Conservation (phyloP, 768 basidiomycete species). For the Suillus paluster region DNA sequence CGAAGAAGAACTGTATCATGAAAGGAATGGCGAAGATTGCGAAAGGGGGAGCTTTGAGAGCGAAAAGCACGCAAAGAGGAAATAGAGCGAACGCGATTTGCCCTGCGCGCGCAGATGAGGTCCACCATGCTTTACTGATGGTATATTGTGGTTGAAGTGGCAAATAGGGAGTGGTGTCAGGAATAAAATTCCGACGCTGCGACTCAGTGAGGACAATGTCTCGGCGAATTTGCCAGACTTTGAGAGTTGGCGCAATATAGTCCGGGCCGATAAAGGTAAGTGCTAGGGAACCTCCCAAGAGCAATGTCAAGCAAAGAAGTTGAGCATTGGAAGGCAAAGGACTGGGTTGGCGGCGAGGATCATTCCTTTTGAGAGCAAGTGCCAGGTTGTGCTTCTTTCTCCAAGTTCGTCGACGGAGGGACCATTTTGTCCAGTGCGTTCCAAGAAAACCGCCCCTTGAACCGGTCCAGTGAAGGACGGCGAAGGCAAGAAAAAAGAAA, state of each 20-base stretch:
- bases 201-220: conserved; percentile 24
- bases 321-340: conserved; percentile 69
- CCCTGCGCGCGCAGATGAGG: conserved; percentile 66
- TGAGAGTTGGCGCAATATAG: conserved; percentile 58
- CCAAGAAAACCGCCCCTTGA: conserved; percentile 47
- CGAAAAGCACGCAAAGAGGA: conserved; percentile 71
- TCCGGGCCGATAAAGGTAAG: conserved; percentile 67
- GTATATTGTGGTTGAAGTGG: conserved; percentile 57
- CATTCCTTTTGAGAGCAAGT: conserved; percentile 34
- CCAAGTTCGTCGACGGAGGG: conserved; percentile 61
- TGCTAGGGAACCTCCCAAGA: conserved; percentile 48
- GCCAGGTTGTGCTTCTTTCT: conserved; percentile 49
- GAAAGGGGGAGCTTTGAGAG: conserved; percentile 73
- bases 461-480: conserved; percentile 48
- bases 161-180: conserved; percentile 38
- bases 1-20: conserved; percentile 68
- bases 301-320: conserved; percentile 50
- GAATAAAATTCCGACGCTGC: conserved; percentile 16
- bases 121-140: conserved; percentile 74
- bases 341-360: conserved; percentile 45
- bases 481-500: conserved; percentile 43
- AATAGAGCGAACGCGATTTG: conserved; percentile 74
- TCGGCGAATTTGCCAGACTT: conserved; percentile 47
- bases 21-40: conserved; percentile 70
- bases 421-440: conserved; percentile 62